Evolutionary conservation across 495 filamentous ascomycete genomes (phyloP).

Genomic region (Annulohypoxylon bovei): DNA sequence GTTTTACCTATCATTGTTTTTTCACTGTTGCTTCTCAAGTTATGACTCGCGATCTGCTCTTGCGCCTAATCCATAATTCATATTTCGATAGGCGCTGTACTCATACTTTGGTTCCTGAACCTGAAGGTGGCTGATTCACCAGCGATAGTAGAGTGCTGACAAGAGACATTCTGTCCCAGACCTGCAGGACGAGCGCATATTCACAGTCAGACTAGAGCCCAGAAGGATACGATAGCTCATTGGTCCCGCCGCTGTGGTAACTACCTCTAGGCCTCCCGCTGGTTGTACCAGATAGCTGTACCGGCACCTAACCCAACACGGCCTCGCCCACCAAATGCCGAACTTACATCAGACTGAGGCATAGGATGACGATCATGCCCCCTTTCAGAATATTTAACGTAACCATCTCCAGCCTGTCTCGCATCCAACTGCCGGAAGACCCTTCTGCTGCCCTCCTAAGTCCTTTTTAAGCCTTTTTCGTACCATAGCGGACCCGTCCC

Average conservation of each 20-base stretch:
- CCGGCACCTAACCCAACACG: conserved; percentile 32
- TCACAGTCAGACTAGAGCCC: not conserved
- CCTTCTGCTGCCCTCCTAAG: not conserved
- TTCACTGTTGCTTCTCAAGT: too few relatives aligned
- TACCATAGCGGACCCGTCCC: conserved; percentile 8
- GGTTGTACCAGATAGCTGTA: conserved; percentile 27
- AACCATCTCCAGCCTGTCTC: conserved; percentile 30
- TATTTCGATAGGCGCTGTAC: not conserved
- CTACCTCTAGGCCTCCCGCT: conserved; percentile 23
- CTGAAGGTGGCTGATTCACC: conserved; percentile 19
- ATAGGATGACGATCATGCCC: conserved; percentile 27
- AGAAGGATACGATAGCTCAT: conserved; percentile 4
- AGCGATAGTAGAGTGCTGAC: conserved; percentile 35
- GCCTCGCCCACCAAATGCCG: conserved; percentile 28
- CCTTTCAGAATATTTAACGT: conserved; percentile 23
- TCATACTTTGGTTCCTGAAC: conserved; percentile 3
- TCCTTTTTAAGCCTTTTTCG: not conserved
- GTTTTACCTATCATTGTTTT: not conserved
- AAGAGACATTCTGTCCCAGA: conserved; percentile 15
- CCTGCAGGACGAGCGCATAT: conserved; percentile 20
- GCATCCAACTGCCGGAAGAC: conserved; percentile 41
- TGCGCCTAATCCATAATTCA: not conserved
- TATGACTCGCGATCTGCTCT: not conserved
- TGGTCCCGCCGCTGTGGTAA: conserved; percentile 42
- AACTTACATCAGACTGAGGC: conserved; percentile 32